Percentiles rank a stretch among this genome's conserved stretches.
Conservation (phyloP, 2,329 filamentous ascomycete species). For the Aspergillus proliferans region DNA sequence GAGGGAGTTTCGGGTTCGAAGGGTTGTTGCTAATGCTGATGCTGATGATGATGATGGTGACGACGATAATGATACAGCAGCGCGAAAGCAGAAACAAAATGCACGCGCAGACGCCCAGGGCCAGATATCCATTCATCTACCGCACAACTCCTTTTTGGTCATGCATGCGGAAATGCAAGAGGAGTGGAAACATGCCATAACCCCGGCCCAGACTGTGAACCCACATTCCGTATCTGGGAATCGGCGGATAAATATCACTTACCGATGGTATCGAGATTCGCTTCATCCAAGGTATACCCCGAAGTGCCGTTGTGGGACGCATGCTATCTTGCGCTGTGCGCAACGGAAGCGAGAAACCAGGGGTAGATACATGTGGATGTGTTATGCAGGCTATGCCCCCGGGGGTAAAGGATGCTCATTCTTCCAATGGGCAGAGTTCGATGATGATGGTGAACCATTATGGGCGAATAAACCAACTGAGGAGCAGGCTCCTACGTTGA, state of each 20-base stretch:
- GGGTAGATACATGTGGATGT: constrained; percentile 92
- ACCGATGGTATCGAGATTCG: constrained; percentile 72
- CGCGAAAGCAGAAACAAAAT: constrained; percentile 20
- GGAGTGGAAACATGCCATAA: constrained; percentile 86
- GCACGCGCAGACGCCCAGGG: constrained; percentile 59
- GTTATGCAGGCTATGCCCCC: constrained; percentile 56
- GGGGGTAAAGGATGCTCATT: constrained; percentile 59
- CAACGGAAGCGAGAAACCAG: constrained; percentile 69
- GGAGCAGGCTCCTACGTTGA: constrained; percentile 17
- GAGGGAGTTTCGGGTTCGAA: constrained; percentile 84
- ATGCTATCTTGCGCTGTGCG: constrained; percentile 66
- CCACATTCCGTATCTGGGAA: constrained; percentile 78
- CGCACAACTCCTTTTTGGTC: constrained; percentile 85
- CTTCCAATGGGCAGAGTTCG: constrained; percentile 81
- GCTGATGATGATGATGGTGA: constrained; percentile 48
- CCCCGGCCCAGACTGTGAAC: constrained; percentile 67
- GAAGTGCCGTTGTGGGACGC: constrained; percentile 66
- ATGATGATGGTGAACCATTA: constrained; percentile 74
- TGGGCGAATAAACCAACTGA: constrained; percentile 40
- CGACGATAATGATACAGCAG: constrained; percentile 20
- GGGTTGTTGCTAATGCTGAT: constrained; percentile 57
- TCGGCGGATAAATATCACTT: constrained; percentile 86
- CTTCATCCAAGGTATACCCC: constrained; percentile 75
- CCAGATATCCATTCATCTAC: constrained; percentile 86
- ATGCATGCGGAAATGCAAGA: constrained; percentile 99